Evolutionary conservation across 345 rosid genomes (phyloP).

Genomic region (Aquilaria malaccensis): DNA sequence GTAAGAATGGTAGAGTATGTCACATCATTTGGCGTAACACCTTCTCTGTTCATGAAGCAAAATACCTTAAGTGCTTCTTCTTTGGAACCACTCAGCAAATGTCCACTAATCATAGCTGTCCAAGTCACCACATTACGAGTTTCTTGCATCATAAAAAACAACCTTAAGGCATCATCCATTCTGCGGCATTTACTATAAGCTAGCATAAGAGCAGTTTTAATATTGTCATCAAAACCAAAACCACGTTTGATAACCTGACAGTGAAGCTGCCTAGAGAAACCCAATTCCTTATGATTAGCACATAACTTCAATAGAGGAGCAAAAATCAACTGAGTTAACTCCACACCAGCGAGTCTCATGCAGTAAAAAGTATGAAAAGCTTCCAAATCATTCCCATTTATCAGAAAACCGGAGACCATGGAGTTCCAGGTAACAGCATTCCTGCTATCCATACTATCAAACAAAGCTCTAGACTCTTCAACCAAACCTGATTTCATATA

Average conservation of each 20-base stretch:
- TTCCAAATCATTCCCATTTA: constrained; percentile 51
- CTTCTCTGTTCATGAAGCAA: constrained; percentile 49
- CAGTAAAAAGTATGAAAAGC: constrained; percentile 48
- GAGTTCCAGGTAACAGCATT: constrained; percentile 70
- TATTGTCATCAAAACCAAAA: constrained; percentile 41
- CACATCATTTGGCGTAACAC: constrained; percentile 64
- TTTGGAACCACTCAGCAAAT: constrained; percentile 50
- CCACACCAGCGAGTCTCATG: constrained; percentile 44
- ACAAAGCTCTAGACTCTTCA: constrained; percentile 49
- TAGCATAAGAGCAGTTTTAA: constrained; percentile 53
- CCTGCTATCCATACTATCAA: constrained; percentile 44
- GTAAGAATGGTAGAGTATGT: constrained; percentile 76
- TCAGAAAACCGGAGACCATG: constrained; percentile 57
- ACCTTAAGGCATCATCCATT: constrained; percentile 49
- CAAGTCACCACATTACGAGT: constrained; percentile 54
- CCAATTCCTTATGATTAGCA: constrained; percentile 44
- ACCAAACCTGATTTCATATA: constrained; percentile 56
- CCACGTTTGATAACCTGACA: constrained; percentile 51
- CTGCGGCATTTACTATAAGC: constrained; percentile 53
- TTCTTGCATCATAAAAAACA: constrained; percentile 36
- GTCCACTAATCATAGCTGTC: constrained; percentile 81
- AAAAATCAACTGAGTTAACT: constrained; percentile 47
- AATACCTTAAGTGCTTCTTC: constrained; percentile 49
- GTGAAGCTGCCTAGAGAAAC: constrained; percentile 64
- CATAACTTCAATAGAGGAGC: constrained; percentile 57